Conservation (phyloP, 2,329 filamentous ascomycete genomes). For the Alternaria alternata region DNA sequence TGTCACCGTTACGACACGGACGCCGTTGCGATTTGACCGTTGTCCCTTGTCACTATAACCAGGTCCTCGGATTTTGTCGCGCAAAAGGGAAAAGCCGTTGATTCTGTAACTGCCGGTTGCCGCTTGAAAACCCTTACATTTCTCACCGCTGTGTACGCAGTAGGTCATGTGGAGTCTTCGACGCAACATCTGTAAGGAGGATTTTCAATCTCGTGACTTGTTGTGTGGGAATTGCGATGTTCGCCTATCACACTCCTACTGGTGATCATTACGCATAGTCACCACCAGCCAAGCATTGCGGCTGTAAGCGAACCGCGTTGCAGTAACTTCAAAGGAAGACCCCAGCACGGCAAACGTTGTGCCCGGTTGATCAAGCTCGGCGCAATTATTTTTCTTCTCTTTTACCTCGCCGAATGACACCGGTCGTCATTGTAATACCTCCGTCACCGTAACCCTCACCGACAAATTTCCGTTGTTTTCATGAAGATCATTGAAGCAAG, state of each 20-base stretch:
- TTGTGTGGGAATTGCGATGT: slow-evolving; percentile 9
- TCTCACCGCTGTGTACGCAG: slow-evolving; percentile 6
- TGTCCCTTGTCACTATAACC: slow-evolving; percentile 17
- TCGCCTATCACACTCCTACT: slow-evolving; percentile 5
- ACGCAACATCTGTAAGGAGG: background rate
- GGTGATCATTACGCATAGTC: slow-evolving; percentile 5
- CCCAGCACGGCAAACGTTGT: slow-evolving; percentile 7
- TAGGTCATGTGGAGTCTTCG: background rate
- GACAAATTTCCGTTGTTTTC: slow-evolving; percentile 2
- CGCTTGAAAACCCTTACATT: slow-evolving; percentile 3
- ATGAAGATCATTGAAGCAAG: background rate
- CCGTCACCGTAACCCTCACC: slow-evolving; percentile 2
- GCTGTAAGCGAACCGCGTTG: slow-evolving; percentile 10
- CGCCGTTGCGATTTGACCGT: slow-evolving; percentile 15
- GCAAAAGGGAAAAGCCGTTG: slow-evolving; percentile 14
- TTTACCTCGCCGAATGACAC: background rate
- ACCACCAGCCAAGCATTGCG: slow-evolving; percentile 8
- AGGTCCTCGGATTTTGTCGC: slow-evolving; percentile 17
- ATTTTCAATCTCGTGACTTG: slow-evolving; percentile 13
- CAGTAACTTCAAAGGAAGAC: slow-evolving; percentile 1
- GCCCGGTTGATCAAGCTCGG: slow-evolving; percentile 10
- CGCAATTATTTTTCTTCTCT: slow-evolving; percentile 3
- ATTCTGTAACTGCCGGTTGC: slow-evolving; percentile 16
- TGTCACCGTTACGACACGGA: slow-evolving; percentile 16
- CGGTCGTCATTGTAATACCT: background rate